A percentile compares a stretch with the other conserved stretches of the same genome.
phyloP scores from a whole-genome alignment of 768 basidiomycete genomes.

The Pilatotrama ljubarskyi region DNA sequence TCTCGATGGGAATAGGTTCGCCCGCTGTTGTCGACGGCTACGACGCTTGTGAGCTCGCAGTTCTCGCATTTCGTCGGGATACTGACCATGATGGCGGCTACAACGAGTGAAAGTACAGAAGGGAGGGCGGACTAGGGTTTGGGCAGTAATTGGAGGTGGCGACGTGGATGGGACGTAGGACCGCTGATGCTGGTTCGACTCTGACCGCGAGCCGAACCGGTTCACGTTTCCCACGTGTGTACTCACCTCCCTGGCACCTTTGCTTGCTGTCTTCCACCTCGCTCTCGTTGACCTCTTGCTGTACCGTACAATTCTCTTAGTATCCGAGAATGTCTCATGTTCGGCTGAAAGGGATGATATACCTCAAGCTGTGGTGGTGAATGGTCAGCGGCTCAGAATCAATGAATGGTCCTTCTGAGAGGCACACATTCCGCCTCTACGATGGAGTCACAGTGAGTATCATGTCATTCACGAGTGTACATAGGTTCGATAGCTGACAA shows the following conservation, averaged over 20 bases:
- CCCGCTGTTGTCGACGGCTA: conserved; percentile 23
- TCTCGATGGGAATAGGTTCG: conserved; percentile 81
- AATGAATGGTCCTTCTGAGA: too few relatives aligned
- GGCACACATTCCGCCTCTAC: too few relatives aligned
- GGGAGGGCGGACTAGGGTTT: too few relatives aligned
- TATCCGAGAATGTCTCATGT: too few relatives aligned
- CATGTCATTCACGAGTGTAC: too few relatives aligned
- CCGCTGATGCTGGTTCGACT: neutral
- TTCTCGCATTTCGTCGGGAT: neutral
- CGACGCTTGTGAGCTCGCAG: neutral
- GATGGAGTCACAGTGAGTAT: too few relatives aligned
- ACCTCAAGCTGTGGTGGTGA: too few relatives aligned
- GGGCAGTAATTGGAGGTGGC: neutral
- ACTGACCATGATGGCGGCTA: conserved; percentile 3
- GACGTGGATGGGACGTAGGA: conserved; percentile 1
- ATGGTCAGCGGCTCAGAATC: too few relatives aligned
- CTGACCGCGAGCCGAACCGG: neutral
- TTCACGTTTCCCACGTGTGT: neutral
- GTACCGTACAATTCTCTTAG: too few relatives aligned
- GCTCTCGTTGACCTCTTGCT: neutral
- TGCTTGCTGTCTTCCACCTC: neutral
- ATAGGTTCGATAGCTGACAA: too few relatives aligned
- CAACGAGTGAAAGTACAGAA: neutral
- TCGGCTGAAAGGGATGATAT: too few relatives aligned
- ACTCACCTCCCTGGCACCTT: neutral